These are phyloP conservation scores for Peniophora sp. DNA, from an alignment of 1,284 basidiomycete species.

Conservation along the genomic window DNA sequence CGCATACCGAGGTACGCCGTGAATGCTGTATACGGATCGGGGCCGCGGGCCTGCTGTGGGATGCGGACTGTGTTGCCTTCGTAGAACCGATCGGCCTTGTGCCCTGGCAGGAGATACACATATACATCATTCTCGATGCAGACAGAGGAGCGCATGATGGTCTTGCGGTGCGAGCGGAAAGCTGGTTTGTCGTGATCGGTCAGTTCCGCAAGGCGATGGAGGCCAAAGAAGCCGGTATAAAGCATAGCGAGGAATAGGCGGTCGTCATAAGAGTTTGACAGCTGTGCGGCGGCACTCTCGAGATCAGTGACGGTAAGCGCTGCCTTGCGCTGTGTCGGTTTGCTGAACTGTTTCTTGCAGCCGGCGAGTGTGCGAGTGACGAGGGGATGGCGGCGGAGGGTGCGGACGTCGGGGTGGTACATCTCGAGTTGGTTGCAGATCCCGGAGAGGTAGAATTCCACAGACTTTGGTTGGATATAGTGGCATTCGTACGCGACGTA, in stretches of 20 bases:
- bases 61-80: constrained; percentile 17
- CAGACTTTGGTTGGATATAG: constrained; percentile 28
- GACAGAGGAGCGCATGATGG: constrained; percentile 13
- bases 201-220: constrained; percentile 25
- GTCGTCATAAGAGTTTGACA: constrained; percentile 18
- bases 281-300: background rate
- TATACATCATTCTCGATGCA: background rate
- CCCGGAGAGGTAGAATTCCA: constrained; percentile 31
- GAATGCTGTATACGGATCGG: constrained; percentile 12
- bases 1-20: constrained; percentile 13
- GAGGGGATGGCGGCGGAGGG: constrained; percentile 14
- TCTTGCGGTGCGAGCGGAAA: constrained; percentile 15
- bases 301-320: constrained; percentile 18
- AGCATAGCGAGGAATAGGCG: constrained; percentile 20
- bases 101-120: constrained; percentile 18
- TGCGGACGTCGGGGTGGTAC: constrained; percentile 25
- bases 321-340: constrained; percentile 15
- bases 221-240: constrained; percentile 20
- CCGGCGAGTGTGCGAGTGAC: constrained; percentile 25
- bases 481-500: constrained; percentile 30
- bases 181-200: constrained; percentile 11
- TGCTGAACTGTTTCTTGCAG: constrained; percentile 13
- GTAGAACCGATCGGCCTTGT: constrained; percentile 25
- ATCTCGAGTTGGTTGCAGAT: constrained; percentile 29
- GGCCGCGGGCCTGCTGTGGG: background rate